phyloP scores from a whole-genome alignment of 78 protist genomes.

The Planoprotostelium fungivorum region DNA sequence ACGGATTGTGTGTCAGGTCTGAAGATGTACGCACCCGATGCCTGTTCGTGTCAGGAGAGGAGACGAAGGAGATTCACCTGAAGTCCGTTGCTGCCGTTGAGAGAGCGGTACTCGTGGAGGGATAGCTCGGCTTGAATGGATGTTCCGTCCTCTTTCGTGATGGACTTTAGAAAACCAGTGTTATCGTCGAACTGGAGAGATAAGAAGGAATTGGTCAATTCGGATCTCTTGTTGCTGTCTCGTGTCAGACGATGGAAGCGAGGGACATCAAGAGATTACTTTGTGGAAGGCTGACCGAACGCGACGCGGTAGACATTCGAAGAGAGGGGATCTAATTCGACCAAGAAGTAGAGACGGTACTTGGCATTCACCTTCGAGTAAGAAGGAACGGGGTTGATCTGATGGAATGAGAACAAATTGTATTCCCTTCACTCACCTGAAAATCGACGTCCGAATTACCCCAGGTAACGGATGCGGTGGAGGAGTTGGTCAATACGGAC shows the following conservation, averaged over 20 bases:
- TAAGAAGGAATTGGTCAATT: slow-evolving; percentile 18
- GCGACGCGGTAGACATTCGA: neutral
- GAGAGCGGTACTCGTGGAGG: neutral
- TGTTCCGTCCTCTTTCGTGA: slow-evolving; percentile 8
- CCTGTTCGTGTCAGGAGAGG: slow-evolving; percentile 17
- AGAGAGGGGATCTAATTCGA: neutral
- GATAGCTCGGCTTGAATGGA: neutral
- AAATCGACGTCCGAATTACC: neutral
- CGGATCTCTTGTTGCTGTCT: neutral
- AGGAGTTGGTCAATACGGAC: neutral
- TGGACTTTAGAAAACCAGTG: slow-evolving; percentile 25
- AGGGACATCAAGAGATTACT: neutral
- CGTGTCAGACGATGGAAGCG: neutral
- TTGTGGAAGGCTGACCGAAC: neutral
- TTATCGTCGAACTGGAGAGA: slow-evolving; percentile 12
- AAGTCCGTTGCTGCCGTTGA: neutral
- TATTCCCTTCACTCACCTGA: neutral
- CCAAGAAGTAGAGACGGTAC: neutral
- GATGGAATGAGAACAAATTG: too few species aligned
- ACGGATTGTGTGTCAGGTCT: slow-evolving; percentile 34
- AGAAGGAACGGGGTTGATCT: neutral
- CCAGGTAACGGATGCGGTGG: neutral
- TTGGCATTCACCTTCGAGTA: neutral
- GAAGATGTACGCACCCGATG: slow-evolving; percentile 85
- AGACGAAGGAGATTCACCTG: neutral